These are phyloP conservation scores for Hemileccinum rubropunctum DNA, from an alignment of 768 basidiomycete species.

Conservation along the genomic window DNA sequence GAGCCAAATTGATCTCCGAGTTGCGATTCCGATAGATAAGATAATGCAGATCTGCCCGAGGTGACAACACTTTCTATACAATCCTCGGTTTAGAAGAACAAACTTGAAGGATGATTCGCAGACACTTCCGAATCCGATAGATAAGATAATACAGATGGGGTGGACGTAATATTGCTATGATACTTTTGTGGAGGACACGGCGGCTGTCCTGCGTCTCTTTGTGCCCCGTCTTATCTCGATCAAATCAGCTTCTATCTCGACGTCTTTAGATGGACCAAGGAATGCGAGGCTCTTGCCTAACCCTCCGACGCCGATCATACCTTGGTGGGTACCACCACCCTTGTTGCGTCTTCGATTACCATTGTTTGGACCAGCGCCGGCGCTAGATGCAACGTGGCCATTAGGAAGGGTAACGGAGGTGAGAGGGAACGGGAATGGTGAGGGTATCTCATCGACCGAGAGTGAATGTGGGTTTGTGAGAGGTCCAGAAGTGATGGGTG, in stretches of 20 bases:
- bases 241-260: constrained; percentile 72
- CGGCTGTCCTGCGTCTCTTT: constrained; percentile 46
- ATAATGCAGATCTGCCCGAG: too few relatives aligned
- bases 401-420: constrained; percentile 49
- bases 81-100: too few relatives aligned
- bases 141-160: not conserved
- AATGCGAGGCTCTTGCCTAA: constrained; percentile 69
- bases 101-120: too few relatives aligned
- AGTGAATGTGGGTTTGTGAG: constrained; percentile 83
- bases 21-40: constrained; percentile 30
- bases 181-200: constrained; percentile 31
- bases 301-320: constrained; percentile 57
- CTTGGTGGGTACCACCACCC: constrained; percentile 51
- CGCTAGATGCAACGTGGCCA: constrained; percentile 32
- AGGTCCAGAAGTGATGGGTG: constrained; percentile 66
- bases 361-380: constrained; percentile 40
- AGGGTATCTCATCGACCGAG: constrained; percentile 82
- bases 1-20: constrained; percentile 14
- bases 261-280: constrained; percentile 58
- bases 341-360: constrained; percentile 45
- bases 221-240: constrained; percentile 76
- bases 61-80: too few relatives aligned
- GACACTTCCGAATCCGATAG: not conserved
- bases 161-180: constrained; percentile 18
- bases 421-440: constrained; percentile 76